Percentiles rank a stretch among this genome's conserved stretches.
These are phyloP conservation scores for Maudiozyma humilis DNA, from an alignment of 1,139 yeast genomes.

Conservation along the genomic window DNA sequence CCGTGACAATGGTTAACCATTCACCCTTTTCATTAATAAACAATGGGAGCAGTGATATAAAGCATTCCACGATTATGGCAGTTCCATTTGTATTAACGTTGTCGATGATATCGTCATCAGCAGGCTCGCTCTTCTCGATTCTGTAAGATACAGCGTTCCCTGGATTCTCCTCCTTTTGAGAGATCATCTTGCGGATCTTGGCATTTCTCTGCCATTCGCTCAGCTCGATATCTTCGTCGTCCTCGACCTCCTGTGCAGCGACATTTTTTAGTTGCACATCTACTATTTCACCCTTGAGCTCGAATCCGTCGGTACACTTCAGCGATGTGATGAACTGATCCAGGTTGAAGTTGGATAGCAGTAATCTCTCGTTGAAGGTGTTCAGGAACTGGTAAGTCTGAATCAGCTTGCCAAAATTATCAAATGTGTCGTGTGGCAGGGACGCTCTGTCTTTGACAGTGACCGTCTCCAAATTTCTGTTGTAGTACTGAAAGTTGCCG, in stretches of 20 bases:
- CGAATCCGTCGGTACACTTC: constrained; percentile 25
- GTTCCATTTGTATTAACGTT: constrained; percentile 24
- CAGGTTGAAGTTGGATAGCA: constrained; percentile 23
- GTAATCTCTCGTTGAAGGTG: constrained; percentile 23
- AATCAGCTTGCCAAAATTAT: constrained; percentile 22
- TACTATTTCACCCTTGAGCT: constrained; percentile 27
- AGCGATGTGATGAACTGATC: constrained; percentile 27
- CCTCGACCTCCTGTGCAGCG: constrained; percentile 23
- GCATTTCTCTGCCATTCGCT: constrained; percentile 19
- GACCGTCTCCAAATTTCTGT: constrained; percentile 18
- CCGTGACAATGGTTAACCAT: constrained; percentile 31
- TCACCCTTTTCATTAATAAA: constrained; percentile 31
- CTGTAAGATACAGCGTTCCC: constrained; percentile 12
- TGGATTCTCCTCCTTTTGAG: constrained; percentile 8
- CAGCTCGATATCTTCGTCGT: constrained; percentile 13
- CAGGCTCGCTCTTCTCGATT: constrained; percentile 24
- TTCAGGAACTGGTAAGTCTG: constrained; percentile 28
- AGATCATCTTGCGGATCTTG: constrained; percentile 16
- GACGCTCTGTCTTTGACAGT: constrained; percentile 2
- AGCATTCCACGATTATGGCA: constrained; percentile 25
- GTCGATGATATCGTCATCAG: constrained; percentile 30
- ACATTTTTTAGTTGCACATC: constrained; percentile 2
- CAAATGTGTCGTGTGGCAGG: constrained; percentile 7
- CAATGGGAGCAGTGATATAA: constrained; percentile 22
- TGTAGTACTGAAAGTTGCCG: constrained; percentile 18